Evolutionary conservation across 805 yeast species (phyloP), one percentile per base, ranked within the genome.

Genomic region (Vanderwaltozyma verrucispora): DNA sequence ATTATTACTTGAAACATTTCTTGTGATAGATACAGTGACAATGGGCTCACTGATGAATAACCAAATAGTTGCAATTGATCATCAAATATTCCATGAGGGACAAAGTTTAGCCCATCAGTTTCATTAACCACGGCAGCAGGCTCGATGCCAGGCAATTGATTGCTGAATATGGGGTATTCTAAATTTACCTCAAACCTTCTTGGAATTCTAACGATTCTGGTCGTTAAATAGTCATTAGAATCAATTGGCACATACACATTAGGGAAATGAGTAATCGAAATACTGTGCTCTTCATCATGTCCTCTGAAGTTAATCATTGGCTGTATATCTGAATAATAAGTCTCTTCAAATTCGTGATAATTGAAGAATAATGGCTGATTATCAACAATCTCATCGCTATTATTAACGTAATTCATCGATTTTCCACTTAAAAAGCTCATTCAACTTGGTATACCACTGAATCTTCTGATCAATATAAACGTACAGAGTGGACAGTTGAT

Each of bases 141-240:
- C 47, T 80, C 87, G 2, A 32, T 43, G 0, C 88, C 88, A 0
- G 87, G 87, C 0, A 68, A 44, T 8, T 42, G 52, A 1, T 54
- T 53, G 8, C 81, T 75, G 51, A 80, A 80, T 44, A 66, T 72
- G 2, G 87, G 86, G 15, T 65, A 61, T 24, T 44, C 42, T 2
- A 54, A 32, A 3, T 67, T 60, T 9, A 49, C 53, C 14, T 60
- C 60, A 39, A 67, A 74, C 2, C 63, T 40, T 42, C 87, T 54
- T 4, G 89, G 86, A 3, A 80, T 64, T 36, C 88, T 53, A 4
- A 80, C 77, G n/a, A 81, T 65, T 41, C 89, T 59, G 0, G 82
- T 74, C 7, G 48, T 39, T 15, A 39, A 32, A 41, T 49, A 67
- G 16, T 36, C 44, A 0, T 40, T 37, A 2, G 73, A 60, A 7